A percentile compares a stretch with the other conserved stretches of the same genome.
These are phyloP conservation scores for Acer negundo DNA, from an alignment of 345 rosid genomes.

Conservation along the genomic window DNA sequence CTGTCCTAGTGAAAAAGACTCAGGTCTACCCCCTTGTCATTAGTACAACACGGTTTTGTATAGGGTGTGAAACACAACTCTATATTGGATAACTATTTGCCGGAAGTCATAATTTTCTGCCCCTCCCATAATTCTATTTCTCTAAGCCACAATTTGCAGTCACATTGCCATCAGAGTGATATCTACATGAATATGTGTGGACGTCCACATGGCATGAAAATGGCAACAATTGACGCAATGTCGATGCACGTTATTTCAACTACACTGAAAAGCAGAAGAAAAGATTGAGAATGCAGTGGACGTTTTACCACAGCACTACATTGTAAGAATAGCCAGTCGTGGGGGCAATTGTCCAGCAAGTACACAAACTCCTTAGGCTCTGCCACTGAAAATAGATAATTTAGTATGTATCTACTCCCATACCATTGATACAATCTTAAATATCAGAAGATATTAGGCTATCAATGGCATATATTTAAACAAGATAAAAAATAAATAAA, in stretches of 20 bases:
- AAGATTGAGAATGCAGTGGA: background rate
- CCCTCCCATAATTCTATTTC: background rate
- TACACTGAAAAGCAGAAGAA: conserved; percentile 3
- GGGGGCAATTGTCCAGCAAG: conserved; percentile 67
- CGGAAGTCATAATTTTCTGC: background rate
- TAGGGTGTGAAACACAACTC: background rate
- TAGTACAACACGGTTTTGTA: background rate
- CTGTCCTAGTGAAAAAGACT: background rate
- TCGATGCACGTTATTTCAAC: background rate
- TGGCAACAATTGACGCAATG: background rate
- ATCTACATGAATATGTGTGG: background rate
- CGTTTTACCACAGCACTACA: conserved; percentile 66
- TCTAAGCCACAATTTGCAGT: background rate
- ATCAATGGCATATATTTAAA: background rate
- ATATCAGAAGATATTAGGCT: background rate
- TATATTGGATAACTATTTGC: background rate
- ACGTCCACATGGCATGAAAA: background rate
- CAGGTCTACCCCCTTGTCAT: background rate
- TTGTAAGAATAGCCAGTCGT: conserved; percentile 64
- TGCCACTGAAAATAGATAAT: conserved; percentile 41
- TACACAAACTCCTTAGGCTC: conserved; percentile 50
- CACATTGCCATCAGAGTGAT: background rate
- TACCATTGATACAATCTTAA: background rate
- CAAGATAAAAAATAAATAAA: conserved; percentile 4
- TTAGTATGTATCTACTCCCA: background rate